phyloP scores from a whole-genome alignment of 768 basidiomycete species.

The Lentinus tigrinus region DNA sequence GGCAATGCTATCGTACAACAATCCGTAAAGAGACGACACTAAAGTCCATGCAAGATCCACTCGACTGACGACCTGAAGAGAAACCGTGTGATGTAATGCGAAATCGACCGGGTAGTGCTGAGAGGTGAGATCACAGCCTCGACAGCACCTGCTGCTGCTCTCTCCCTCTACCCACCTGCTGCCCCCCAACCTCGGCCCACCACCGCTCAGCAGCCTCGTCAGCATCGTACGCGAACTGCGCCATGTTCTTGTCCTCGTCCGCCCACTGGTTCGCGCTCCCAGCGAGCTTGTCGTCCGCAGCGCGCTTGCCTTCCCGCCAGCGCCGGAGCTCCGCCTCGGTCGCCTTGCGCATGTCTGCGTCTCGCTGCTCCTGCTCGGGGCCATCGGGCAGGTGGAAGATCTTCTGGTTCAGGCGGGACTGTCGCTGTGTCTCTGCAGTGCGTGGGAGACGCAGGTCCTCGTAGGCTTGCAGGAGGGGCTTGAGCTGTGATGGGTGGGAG shows the following conservation, averaged over 20 bases:
- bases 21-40: no score
- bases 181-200: conserved; percentile 38
- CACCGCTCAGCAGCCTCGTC: conserved; percentile 50
- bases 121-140: not conserved
- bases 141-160: not conserved
- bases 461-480: conserved; percentile 49
- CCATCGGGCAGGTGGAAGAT: conserved; percentile 60
- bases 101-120: no score
- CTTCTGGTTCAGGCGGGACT: conserved; percentile 48
- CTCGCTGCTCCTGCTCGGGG: conserved; percentile 48
- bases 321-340: conserved; percentile 40
- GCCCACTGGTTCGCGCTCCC: conserved; percentile 58
- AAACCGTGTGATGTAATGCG: not conserved
- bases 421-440: conserved; percentile 46
- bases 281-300: conserved; percentile 22
- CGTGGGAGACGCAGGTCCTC: conserved; percentile 50
- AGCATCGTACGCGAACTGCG: conserved; percentile 55
- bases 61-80: no score
- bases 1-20: no score
- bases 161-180: not conserved
- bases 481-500: conserved; percentile 40
- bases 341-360: conserved; percentile 47
- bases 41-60: no score
- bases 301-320: conserved; percentile 16
- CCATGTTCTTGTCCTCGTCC: conserved; percentile 46